A percentile compares a stretch with the other conserved stretches of the same genome.
phyloP scores from a whole-genome alignment of 225 moss, liverwort and hornwort genomes.

The Rhytidiadelphus loreus region DNA sequence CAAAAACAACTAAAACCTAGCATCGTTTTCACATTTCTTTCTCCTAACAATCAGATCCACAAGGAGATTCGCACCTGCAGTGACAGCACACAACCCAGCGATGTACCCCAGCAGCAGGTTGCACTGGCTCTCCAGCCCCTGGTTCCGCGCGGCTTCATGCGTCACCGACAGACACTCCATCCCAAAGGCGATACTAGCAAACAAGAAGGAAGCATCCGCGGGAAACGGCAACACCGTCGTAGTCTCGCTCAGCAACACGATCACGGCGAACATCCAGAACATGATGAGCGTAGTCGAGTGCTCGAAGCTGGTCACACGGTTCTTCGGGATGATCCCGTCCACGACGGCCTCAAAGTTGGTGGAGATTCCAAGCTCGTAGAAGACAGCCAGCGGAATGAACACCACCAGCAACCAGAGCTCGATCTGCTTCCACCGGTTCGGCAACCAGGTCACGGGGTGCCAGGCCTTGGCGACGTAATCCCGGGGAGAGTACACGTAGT shows the following conservation, averaged over 20 bases:
- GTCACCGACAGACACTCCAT: slow-evolving; percentile 71
- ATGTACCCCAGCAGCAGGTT: slow-evolving; percentile 62
- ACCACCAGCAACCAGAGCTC: slow-evolving; percentile 71
- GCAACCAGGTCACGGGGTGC: slow-evolving; percentile 61
- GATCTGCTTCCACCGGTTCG: slow-evolving; percentile 56
- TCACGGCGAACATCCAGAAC: slow-evolving; percentile 78
- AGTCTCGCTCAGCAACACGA: slow-evolving; percentile 70
- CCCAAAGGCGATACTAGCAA: slow-evolving; percentile 65
- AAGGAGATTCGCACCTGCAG: slow-evolving; percentile 28
- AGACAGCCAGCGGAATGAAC: slow-evolving; percentile 65
- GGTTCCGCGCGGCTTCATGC: slow-evolving; percentile 61
- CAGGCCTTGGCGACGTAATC: slow-evolving; percentile 76
- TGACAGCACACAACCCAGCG: slow-evolving; percentile 45
- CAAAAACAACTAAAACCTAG: neutral
- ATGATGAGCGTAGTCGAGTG: slow-evolving; percentile 70
- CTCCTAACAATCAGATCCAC: neutral
- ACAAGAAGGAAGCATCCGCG: slow-evolving; percentile 60
- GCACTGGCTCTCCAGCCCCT: slow-evolving; percentile 79
- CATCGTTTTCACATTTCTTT: neutral
- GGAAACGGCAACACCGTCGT: slow-evolving; percentile 64
- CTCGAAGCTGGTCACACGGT: slow-evolving; percentile 82
- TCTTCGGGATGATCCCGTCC: slow-evolving; percentile 58
- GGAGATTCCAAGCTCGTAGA: slow-evolving; percentile 85
- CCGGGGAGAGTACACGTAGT: slow-evolving; percentile 55
- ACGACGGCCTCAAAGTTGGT: slow-evolving; percentile 66